Percentiles rank a stretch among this genome's conserved stretches.
These are phyloP conservation scores for Cornus suecica DNA, from an alignment of 148 eudicot genomes.

Conservation along the genomic window DNA sequence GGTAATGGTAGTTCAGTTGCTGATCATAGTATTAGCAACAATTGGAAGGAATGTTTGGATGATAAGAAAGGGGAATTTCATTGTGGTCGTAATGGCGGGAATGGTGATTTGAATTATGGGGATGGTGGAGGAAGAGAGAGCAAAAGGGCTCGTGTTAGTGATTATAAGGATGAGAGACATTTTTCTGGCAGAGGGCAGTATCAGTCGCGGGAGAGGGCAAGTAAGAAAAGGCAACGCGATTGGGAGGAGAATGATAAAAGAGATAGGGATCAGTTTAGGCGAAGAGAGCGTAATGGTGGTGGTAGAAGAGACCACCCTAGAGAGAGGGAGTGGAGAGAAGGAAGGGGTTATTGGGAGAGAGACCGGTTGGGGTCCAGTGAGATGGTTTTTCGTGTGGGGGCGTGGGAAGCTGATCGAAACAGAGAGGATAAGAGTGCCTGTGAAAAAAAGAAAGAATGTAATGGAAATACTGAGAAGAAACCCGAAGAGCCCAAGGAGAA, in stretches of 20 bases:
- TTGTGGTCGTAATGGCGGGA: neutral
- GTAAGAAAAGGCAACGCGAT: conserved; percentile 44
- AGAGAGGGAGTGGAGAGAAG: conserved; percentile 66
- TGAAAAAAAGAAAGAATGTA: conserved; percentile 37
- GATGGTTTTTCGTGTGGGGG: conserved; percentile 71
- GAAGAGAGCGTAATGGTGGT: conserved; percentile 35
- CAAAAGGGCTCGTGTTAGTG: conserved; percentile 37
- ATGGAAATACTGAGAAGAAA: conserved; percentile 44
- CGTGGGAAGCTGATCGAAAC: conserved; percentile 56
- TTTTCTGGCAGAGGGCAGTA: conserved; percentile 15
- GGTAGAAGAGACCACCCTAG: conserved; percentile 50
- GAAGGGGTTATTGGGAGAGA: conserved; percentile 93
- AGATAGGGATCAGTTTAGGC: conserved; percentile 39
- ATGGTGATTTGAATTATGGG: conserved; percentile 14
- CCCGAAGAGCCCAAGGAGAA: conserved; percentile 41
- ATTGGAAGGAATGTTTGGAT: conserved; percentile 14
- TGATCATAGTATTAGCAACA: neutral
- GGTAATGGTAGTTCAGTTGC: neutral
- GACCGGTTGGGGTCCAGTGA: conserved; percentile 59
- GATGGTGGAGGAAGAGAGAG: conserved; percentile 32
- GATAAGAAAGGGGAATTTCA: neutral
- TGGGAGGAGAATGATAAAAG: conserved; percentile 52
- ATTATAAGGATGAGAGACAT: conserved; percentile 38
- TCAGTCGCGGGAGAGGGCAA: neutral
- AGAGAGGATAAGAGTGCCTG: conserved; percentile 37